Conservation (phyloP, 345 rosid species). For the Melastoma malabathricum region DNA sequence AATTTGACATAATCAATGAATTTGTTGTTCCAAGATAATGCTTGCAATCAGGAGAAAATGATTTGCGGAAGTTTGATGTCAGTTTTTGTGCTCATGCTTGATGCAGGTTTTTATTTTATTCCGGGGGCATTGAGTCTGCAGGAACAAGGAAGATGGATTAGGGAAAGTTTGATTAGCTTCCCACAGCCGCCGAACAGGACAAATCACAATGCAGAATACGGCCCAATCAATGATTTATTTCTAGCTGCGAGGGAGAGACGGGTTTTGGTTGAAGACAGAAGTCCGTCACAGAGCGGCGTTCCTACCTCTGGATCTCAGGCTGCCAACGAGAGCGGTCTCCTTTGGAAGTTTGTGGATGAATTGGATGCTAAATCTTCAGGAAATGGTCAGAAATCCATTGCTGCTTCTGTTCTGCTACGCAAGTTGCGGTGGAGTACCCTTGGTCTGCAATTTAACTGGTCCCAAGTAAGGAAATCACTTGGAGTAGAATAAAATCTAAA, state of each 20-base stretch:
- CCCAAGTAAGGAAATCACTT: constrained; percentile 34
- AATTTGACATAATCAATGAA: too few relatives aligned
- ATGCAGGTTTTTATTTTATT: constrained; percentile 72
- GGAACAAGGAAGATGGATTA: constrained; percentile 78
- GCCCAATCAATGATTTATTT: constrained; percentile 57
- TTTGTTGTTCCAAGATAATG: not conserved
- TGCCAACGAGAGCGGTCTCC: constrained; percentile 13
- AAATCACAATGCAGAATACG: constrained; percentile 72
- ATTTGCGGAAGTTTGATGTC: not conserved
- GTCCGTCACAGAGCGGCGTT: constrained; percentile 10
- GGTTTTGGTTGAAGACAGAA: constrained; percentile 34
- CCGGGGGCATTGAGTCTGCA: constrained; percentile 55
- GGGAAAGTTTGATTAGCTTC: constrained; percentile 58
- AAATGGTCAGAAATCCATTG: constrained; percentile 25
- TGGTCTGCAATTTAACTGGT: constrained; percentile 91
- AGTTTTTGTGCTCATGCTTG: not conserved
- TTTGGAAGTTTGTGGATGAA: constrained; percentile 53
- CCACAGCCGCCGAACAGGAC: constrained; percentile 90
- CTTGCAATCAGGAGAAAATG: not conserved
- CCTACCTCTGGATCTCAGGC: constrained; percentile 13
- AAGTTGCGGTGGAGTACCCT: constrained; percentile 94
- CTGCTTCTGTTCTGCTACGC: constrained; percentile 42
- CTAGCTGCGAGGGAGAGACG: constrained; percentile 39
- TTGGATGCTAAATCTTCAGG: constrained; percentile 13
- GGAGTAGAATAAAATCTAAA: not conserved